Conservation (phyloP, 805 yeast genomes). For the Wickerhamomyces pijperi region DNA sequence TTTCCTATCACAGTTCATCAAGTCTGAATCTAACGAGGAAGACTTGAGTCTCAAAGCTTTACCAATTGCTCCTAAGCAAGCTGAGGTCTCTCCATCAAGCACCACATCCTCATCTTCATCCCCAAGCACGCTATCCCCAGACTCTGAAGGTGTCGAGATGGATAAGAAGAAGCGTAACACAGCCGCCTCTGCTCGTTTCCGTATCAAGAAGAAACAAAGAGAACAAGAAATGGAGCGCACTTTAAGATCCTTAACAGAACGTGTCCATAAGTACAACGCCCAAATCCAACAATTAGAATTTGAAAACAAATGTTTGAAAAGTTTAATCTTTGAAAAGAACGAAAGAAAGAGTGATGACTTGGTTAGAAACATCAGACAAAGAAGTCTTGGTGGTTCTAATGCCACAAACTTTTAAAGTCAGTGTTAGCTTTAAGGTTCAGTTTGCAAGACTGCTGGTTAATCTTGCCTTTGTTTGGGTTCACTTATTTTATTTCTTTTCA, state of each 20-base stretch:
- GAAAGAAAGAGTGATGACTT: slow-evolving; percentile 28
- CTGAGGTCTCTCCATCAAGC: too few relatives aligned
- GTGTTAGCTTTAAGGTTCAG: too few relatives aligned
- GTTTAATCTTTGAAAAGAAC: slow-evolving; percentile 41
- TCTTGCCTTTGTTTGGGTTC: too few relatives aligned
- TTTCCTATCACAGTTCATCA: neutral
- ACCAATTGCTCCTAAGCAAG: too few relatives aligned
- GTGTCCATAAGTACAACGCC: slow-evolving; percentile 31
- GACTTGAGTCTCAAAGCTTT: neutral
- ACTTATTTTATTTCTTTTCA: too few relatives aligned
- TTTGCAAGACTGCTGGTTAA: too few relatives aligned
- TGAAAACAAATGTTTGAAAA: slow-evolving; percentile 49
- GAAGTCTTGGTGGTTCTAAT: neutral
- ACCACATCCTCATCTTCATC: too few relatives aligned
- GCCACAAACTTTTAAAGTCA: neutral
- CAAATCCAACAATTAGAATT: slow-evolving; percentile 44
- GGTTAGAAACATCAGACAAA: slow-evolving; percentile 25
- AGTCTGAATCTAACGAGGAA: neutral
- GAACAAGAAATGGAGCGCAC: slow-evolving; percentile 48
- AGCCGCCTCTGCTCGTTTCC: slow-evolving; percentile 54
- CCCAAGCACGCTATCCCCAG: neutral
- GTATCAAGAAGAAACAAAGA: slow-evolving; percentile 49
- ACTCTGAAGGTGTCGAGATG: slow-evolving; percentile 2
- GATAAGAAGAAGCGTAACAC: slow-evolving; percentile 52
- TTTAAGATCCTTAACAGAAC: slow-evolving; percentile 30